phyloP scores from a whole-genome alignment of 2,329 filamentous ascomycete genomes.

The Penicillium sp. region DNA sequence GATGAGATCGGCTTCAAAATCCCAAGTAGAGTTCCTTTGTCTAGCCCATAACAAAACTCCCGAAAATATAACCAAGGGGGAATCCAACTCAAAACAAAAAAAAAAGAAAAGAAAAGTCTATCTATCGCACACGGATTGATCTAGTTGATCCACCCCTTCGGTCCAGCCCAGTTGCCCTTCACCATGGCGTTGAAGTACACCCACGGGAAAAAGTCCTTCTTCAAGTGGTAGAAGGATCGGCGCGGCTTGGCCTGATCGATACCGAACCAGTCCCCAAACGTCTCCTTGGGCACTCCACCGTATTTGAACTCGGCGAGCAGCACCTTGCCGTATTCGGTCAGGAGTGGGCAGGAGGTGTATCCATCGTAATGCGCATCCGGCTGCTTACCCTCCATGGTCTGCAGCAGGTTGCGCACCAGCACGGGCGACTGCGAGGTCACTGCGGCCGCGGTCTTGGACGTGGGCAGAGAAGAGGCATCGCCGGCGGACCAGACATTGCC shows the following conservation, averaged over 20 bases:
- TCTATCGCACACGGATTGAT: not conserved
- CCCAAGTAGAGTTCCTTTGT: not conserved
- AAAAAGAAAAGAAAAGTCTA: not conserved
- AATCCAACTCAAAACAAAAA: not conserved
- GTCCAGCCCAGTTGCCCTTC: slow-evolving; percentile 58
- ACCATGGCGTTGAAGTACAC: slow-evolving; percentile 57
- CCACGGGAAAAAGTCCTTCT: slow-evolving; percentile 64
- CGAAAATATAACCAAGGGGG: not conserved
- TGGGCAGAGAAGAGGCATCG: slow-evolving; percentile 55
- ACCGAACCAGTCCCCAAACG: slow-evolving; percentile 50
- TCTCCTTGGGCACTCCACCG: slow-evolving; percentile 57
- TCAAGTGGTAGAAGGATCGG: slow-evolving; percentile 55
- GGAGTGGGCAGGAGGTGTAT: slow-evolving; percentile 52
- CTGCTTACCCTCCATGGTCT: slow-evolving; percentile 42
- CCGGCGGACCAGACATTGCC: slow-evolving; percentile 55
- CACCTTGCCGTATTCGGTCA: slow-evolving; percentile 56
- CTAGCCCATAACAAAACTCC: not conserved
- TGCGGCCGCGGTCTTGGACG: slow-evolving; percentile 52
- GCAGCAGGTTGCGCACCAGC: slow-evolving; percentile 46
- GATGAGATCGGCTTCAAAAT: no score
- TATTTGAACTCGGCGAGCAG: slow-evolving; percentile 62
- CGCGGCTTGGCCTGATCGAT: slow-evolving; percentile 54
- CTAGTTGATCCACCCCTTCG: slow-evolving; percentile 46
- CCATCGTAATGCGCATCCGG: slow-evolving; percentile 47
- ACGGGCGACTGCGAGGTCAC: slow-evolving; percentile 49